phyloP scores from a whole-genome alignment of 2,329 filamentous ascomycete genomes.

The Talaromyces piceae region DNA sequence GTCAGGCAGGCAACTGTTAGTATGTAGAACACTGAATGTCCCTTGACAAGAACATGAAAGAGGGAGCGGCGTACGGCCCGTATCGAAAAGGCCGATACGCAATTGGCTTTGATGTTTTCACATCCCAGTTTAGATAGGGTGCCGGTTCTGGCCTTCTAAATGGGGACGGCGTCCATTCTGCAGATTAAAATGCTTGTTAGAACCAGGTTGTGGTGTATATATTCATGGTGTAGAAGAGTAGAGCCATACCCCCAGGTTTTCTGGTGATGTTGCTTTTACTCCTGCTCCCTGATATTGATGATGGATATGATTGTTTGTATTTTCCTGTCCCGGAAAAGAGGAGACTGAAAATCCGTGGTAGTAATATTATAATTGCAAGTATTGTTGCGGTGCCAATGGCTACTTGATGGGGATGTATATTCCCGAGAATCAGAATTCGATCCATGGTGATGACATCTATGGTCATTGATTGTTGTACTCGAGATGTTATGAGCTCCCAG shows the following conservation, averaged over 20 bases:
- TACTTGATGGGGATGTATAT: neutral
- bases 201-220: neutral
- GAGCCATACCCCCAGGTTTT: too few relatives aligned
- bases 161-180: slow-evolving; percentile 50
- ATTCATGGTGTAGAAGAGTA: too few relatives aligned
- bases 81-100: slow-evolving; percentile 73
- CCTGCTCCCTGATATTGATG: too few relatives aligned
- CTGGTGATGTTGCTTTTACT: too few relatives aligned
- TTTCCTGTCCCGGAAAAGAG: too few relatives aligned
- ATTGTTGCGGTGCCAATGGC: neutral
- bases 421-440: neutral
- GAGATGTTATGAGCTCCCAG: too few relatives aligned
- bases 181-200: neutral
- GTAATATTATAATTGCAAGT: neutral
- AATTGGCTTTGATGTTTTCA: slow-evolving; percentile 62
- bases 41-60: neutral
- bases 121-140: slow-evolving; percentile 62
- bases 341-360: too few relatives aligned
- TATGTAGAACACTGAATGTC: neutral
- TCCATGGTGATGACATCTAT: too few relatives aligned
- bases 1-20: too few relatives aligned
- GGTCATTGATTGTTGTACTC: too few relatives aligned
- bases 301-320: too few relatives aligned
- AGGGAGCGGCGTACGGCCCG: slow-evolving; percentile 47
- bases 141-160: slow-evolving; percentile 55